Base-by-base conservation (phyloP, 2,329 filamentous ascomycete genomes). In the Sarocladiaceae sp. region DNA sequence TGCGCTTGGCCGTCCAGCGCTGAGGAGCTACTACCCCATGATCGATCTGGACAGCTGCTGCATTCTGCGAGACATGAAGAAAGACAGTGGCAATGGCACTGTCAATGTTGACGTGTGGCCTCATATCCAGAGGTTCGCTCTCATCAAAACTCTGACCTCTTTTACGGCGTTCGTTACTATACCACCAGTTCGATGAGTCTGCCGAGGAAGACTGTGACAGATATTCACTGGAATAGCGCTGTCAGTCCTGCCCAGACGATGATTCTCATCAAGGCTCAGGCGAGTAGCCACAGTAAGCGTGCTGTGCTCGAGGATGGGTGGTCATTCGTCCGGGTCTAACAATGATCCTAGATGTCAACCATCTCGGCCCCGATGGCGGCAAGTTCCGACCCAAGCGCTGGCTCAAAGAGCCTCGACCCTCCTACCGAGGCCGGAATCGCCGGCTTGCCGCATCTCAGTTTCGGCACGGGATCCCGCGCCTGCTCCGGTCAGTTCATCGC, bases 71-170 rank as follows among this genome's bases (percentile, higher is more conserved):
- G 73, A 76, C 49, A 47, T 76, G 23, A 52, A 63, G 1, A 58
- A 57, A 9, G 71, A 76, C 48, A 69, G 66, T 48, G 54, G 62
- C 9, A 56, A 61, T 20, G 67, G 66, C 2, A 57, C 59, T 4
- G 45, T 64, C 1, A 70, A 73, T 50, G 61, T 74, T 41, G 65
- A 63, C 35, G 56, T 74, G 3, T 58, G 72, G 4, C 70, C 70
- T 0, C 76, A 75, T 47, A 69, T 76, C 24, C 72, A 76, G 49
- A 61, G 73, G 12, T 76, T 69, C 53, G 72, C 72, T 0, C 59
- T 76, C 7, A 76, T 76, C 55, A 76, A 72, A 0, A 76, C 72
- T 0, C 55, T 77, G 15, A 77, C 72, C 62, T 76, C 1, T 75
- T 70, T 51, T 76, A 76, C 43, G 73, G 72, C 0, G 74, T 75